Evolutionary conservation across 306 rosid genomes (phyloP).

Genomic region (Castanea crenata): DNA sequence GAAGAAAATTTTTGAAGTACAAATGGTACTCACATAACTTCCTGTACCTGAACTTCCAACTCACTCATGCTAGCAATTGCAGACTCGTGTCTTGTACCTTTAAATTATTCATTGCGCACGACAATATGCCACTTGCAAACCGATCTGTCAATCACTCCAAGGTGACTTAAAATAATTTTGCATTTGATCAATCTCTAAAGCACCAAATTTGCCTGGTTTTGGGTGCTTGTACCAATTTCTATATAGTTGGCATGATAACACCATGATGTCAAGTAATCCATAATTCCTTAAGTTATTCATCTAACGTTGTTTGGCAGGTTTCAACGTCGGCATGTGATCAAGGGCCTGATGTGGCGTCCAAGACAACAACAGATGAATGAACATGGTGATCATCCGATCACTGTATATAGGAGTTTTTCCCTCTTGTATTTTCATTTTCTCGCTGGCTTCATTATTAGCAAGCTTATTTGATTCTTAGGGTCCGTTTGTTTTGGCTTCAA

Average conservation of each 20-base stretch:
- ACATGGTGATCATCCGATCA: not conserved
- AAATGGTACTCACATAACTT: too few species aligned
- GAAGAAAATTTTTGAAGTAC: too few species aligned
- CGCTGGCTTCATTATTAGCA: not conserved
- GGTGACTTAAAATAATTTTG: constrained; percentile 8
- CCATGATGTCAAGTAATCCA: not conserved
- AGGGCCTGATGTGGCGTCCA: constrained; percentile 69
- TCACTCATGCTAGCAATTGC: too few species aligned
- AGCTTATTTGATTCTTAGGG: too few species aligned
- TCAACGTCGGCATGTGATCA: constrained; percentile 85
- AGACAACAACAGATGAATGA: constrained; percentile 58
- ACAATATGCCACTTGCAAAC: too few species aligned
- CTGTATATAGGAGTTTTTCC: not conserved
- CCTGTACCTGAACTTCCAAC: too few species aligned
- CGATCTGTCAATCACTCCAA: too few species aligned
- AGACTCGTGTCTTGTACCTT: too few species aligned
- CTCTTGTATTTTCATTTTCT: not conserved
- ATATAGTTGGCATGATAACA: not conserved
- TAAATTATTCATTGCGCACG: too few species aligned
- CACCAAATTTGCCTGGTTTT: not conserved
- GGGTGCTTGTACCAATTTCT: not conserved
- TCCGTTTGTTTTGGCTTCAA: too few species aligned
- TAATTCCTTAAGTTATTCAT: constrained; percentile 7
- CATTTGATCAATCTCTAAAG: not conserved
- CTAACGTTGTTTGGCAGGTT: constrained; percentile 50